Evolutionary conservation across 371 early-diverging fungal genomes (phyloP), one percentile per base, ranked within the genome.

Genomic region (Mortierella sp.): DNA sequence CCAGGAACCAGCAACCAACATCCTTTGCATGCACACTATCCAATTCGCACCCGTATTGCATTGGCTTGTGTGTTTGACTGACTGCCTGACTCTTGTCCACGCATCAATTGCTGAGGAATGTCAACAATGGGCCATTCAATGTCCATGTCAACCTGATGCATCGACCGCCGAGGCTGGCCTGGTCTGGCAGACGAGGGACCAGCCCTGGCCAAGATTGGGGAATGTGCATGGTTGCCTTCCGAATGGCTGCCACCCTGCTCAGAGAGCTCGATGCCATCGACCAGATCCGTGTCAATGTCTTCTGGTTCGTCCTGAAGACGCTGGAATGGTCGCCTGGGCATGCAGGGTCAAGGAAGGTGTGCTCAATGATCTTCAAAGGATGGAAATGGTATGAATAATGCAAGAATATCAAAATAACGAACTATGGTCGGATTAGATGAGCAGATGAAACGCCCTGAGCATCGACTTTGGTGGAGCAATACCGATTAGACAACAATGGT

Each of bases 51-150:
- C 61, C 69, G 63, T 43, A 75, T 75, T 21, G 76, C 76, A 52
- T 75, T 75, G 9, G 76, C 76, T 49, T 75, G 76, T 43, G 76
- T 64, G 46, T 75, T 75, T 4, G 76, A 75, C 47, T 69, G 60
- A 15, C 64, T 75, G 17, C 64, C 55, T 4, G 73, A 52, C 21
- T 68, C 68, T 34, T 72, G 66, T 26, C 60, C 60, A 2, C 62
- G 68, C 50, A 64, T 68, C 44, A 80, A 70, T 39, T 80, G 78
- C 70, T 78, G 70, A 30, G 80, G 80, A 46, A 80, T 69, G 58
- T 78, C 80, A 51, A 72, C 72, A 60, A 80, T 59, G 42, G 80
- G 79, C 80, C 80, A 80, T 23, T 80, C 78, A 21, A 69, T 55
- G 15, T 68, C 72, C 53, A 78, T 42, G 43, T 68, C 79, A 19